A percentile compares a stretch with the other conserved stretches of the same genome.
These are phyloP conservation scores for Trametes cinnabarina DNA, from an alignment of 768 basidiomycete species.

Conservation along the genomic window DNA sequence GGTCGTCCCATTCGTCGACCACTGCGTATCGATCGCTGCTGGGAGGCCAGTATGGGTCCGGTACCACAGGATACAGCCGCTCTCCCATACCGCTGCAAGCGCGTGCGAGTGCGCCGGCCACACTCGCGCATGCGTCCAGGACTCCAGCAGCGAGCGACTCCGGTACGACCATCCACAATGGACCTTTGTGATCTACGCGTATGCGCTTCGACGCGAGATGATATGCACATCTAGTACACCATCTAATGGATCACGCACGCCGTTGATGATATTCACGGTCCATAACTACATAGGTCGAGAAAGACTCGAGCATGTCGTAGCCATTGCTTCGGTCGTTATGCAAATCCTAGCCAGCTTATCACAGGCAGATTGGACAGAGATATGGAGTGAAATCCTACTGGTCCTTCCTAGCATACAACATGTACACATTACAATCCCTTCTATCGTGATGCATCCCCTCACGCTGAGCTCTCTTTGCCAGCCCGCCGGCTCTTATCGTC, in stretches of 20 bases:
- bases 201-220: no score
- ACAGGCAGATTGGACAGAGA: no score
- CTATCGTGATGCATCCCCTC: no score
- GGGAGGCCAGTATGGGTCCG: background rate
- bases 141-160: background rate
- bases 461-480: constrained; percentile 35
- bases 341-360: no score
- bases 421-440: background rate
- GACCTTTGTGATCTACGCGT: background rate
- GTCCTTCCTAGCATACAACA: background rate
- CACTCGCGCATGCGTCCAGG: background rate
- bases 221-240: no score
- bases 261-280: no score
- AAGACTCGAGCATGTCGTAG: no score
- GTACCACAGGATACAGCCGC: background rate
- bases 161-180: background rate
- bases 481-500: constrained; percentile 35
- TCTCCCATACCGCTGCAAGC: constrained; percentile 1
- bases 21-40: constrained; percentile 10
- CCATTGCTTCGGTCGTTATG: no score
- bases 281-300: no score
- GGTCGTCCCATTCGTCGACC: constrained; percentile 20
- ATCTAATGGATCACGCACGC: no score
- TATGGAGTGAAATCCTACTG: no score
- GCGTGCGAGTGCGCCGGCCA: constrained; percentile 5